These are phyloP conservation scores for Nigrospora osmanthi DNA, from an alignment of 2,329 filamentous ascomycete genomes.

Conservation along the genomic window DNA sequence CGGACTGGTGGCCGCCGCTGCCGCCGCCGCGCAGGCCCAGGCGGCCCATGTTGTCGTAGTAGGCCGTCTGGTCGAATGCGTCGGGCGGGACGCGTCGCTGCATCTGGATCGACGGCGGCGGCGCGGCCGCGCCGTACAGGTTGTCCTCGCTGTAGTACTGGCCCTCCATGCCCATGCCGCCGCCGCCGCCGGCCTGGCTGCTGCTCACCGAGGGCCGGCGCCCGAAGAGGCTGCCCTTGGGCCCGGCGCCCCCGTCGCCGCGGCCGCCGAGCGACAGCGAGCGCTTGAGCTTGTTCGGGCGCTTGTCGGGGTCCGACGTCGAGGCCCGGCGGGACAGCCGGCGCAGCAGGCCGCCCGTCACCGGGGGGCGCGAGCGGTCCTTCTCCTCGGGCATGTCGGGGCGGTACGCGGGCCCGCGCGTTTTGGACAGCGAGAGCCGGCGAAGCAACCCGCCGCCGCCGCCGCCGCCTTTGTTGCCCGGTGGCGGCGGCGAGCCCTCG, in stretches of 20 bases:
- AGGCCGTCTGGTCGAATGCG: slow-evolving; percentile 6
- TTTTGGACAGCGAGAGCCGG: slow-evolving; percentile 33
- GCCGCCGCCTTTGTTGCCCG: slow-evolving; percentile 2
- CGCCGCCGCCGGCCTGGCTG: slow-evolving; percentile 46
- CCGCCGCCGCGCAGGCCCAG: slow-evolving; percentile 24
- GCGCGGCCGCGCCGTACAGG: slow-evolving; percentile 10
- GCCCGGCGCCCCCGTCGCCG: slow-evolving; percentile 26
- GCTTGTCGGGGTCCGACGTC: slow-evolving; percentile 27
- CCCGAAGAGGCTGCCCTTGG: slow-evolving; percentile 30
- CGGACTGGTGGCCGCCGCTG: slow-evolving; percentile 32
- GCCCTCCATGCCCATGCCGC: slow-evolving; percentile 48
- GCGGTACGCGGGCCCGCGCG: slow-evolving; percentile 24
- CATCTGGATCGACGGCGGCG: slow-evolving; percentile 5
- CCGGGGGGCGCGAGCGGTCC: slow-evolving; percentile 38
- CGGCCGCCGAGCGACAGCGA: slow-evolving; percentile 55
- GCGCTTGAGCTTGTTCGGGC: slow-evolving; percentile 36
- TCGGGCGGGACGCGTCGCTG: slow-evolving; percentile 3
- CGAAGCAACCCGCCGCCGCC: slow-evolving; percentile 33
- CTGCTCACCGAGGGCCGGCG: slow-evolving; percentile 29
- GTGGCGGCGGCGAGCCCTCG: slow-evolving; percentile 23
- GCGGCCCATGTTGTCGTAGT: slow-evolving; percentile 6
- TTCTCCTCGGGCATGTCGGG: slow-evolving; percentile 29
- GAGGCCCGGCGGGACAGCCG: slow-evolving; percentile 32
- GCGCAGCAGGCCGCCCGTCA: slow-evolving; percentile 40
- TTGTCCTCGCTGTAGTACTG: slow-evolving; percentile 31